A percentile compares a stretch with the other conserved stretches of the same genome.
phyloP scores from a whole-genome alignment of 2,329 filamentous ascomycete species.

The Aspergillus alliaceus region DNA sequence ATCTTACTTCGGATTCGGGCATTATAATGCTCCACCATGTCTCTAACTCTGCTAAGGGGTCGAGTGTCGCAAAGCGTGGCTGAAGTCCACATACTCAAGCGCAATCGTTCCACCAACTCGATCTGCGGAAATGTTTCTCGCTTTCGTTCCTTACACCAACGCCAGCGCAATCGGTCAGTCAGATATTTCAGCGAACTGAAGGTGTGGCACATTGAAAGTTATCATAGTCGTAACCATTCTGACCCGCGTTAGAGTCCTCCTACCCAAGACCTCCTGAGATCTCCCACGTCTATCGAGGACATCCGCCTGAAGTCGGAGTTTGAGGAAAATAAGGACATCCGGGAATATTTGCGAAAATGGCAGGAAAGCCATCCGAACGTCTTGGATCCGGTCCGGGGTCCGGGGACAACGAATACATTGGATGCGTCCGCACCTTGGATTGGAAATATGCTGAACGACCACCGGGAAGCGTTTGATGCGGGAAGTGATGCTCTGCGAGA shows the following conservation, averaged over 20 bases:
- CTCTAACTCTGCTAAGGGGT: conserved; percentile 24
- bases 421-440: conserved; percentile 18
- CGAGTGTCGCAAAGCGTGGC: conserved; percentile 10
- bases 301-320: conserved; percentile 34
- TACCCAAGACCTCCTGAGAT: conserved; percentile 2
- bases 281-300: conserved; percentile 23
- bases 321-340: conserved; percentile 38
- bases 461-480: conserved; percentile 25
- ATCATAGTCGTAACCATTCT: background rate
- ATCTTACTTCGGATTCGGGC: background rate
- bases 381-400: conserved; percentile 30
- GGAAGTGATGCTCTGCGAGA: conserved; percentile 26
- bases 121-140: conserved; percentile 1
- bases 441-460: conserved; percentile 38
- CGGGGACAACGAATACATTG: conserved; percentile 15
- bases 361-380: conserved; percentile 30
- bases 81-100: background rate
- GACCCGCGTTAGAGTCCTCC: background rate
- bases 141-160: background rate
- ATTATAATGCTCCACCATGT: conserved; percentile 19
- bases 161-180: background rate
- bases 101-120: background rate
- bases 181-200: background rate
- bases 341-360: conserved; percentile 44
- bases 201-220: background rate